These are phyloP conservation scores for Lentinus tigrinus DNA, from an alignment of 768 basidiomycete species.

Conservation along the genomic window DNA sequence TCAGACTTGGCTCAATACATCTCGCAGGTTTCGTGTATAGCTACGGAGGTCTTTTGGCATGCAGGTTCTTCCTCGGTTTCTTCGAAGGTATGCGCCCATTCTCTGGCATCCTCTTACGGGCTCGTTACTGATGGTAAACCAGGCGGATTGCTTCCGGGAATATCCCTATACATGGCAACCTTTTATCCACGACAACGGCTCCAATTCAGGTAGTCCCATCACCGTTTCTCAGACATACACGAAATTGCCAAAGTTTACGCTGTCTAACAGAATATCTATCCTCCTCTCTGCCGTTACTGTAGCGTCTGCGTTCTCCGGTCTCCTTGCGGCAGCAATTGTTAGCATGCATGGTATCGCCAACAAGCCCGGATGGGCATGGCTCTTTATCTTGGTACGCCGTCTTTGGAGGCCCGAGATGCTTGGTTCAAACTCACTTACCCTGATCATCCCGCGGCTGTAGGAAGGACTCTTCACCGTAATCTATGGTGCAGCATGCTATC, in stretches of 20 bases:
- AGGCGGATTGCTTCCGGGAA: slow-evolving; percentile 46
- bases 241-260: slow-evolving; percentile 27
- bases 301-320: slow-evolving; percentile 61
- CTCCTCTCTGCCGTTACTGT: slow-evolving; percentile 47
- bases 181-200: slow-evolving; percentile 30
- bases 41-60: slow-evolving; percentile 54
- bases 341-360: slow-evolving; percentile 54
- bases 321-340: slow-evolving; percentile 60
- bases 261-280: slow-evolving; percentile 24
- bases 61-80: slow-evolving; percentile 50
- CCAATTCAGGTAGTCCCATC: slow-evolving; percentile 26
- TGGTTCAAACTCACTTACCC: too few species aligned
- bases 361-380: slow-evolving; percentile 64
- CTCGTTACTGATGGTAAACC: neutral
- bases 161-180: slow-evolving; percentile 23
- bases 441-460: slow-evolving; percentile 12
- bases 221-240: slow-evolving; percentile 6
- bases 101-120: too few species aligned
- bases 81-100: slow-evolving; percentile 47
- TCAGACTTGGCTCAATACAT: too few species aligned
- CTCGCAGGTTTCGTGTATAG: slow-evolving; percentile 41
- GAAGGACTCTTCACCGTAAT: slow-evolving; percentile 65
- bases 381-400: slow-evolving; percentile 52
- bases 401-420: too few species aligned
- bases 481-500: slow-evolving; percentile 52